Evolutionary conservation across 805 yeast species (phyloP).

Genomic region (Dipodascus geniculatus): DNA sequence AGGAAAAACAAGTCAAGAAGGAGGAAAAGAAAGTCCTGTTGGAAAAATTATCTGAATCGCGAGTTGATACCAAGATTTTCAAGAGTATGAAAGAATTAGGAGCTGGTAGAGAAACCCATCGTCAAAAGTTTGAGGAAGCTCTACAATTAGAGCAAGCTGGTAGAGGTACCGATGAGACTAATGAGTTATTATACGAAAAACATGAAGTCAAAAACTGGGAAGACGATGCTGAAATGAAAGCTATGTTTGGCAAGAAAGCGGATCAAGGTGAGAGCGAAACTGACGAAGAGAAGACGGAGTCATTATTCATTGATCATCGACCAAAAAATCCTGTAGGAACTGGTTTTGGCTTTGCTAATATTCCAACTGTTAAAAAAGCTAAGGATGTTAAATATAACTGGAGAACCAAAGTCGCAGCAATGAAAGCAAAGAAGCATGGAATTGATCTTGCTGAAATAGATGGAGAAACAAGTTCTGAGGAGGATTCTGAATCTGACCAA

Average conservation of each 20-base stretch:
- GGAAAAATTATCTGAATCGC: slow-evolving; percentile 52
- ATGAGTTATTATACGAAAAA: slow-evolving; percentile 57
- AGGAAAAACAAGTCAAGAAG: slow-evolving; percentile 72
- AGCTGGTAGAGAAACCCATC: slow-evolving; percentile 51
- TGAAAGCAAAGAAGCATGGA: slow-evolving; percentile 24
- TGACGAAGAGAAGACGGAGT: slow-evolving; percentile 18
- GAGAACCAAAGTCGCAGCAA: slow-evolving; percentile 45
- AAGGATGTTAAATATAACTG: slow-evolving; percentile 49
- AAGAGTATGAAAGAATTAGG: slow-evolving; percentile 74
- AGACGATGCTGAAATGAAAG: slow-evolving; percentile 14
- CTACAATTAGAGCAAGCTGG: slow-evolving; percentile 62
- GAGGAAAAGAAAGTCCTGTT: slow-evolving; percentile 76
- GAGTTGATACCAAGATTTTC: slow-evolving; percentile 57
- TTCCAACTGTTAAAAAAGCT: slow-evolving; percentile 11
- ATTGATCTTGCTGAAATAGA: slow-evolving; percentile 17
- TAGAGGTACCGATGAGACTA: slow-evolving; percentile 48
- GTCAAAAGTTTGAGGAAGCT: slow-evolving; percentile 66
- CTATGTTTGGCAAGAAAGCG: slow-evolving; percentile 4
- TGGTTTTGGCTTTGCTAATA: slow-evolving; percentile 40
- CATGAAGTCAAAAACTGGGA: slow-evolving; percentile 54
- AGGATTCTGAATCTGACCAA: slow-evolving; percentile 14
- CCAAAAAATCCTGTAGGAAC: slow-evolving; percentile 48
- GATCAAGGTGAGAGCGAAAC: slow-evolving; percentile 7
- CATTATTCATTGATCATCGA: slow-evolving; percentile 59
- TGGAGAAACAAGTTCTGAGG: slow-evolving; percentile 22